phyloP scores from a whole-genome alignment of 805 yeast genomes.

The Groenewaldozyma salmanticensis region DNA sequence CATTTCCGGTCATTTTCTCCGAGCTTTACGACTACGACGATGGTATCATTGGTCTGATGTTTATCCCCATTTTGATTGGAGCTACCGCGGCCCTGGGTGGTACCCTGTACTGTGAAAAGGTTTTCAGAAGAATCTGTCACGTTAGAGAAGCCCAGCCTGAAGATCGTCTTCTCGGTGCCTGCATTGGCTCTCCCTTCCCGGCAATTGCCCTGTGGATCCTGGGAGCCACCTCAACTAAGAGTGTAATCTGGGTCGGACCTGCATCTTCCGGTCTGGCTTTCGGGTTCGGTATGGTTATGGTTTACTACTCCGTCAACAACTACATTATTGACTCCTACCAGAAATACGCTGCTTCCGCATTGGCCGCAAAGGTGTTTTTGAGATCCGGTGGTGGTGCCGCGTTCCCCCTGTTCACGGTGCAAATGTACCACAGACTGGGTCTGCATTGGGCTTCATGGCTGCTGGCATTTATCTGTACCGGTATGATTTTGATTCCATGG shows the following conservation, averaged over 20 bases:
- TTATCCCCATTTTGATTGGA: constrained; percentile 84
- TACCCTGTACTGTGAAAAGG: constrained; percentile 65
- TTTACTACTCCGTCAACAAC: constrained; percentile 64
- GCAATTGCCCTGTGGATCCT: constrained; percentile 46
- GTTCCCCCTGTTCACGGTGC: constrained; percentile 47
- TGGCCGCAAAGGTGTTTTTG: constrained; percentile 53
- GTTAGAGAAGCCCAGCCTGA: constrained; percentile 44
- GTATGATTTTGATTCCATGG: constrained; percentile 43
- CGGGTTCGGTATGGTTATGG: constrained; percentile 44
- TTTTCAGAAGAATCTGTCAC: constrained; percentile 42
- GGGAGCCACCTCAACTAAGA: constrained; percentile 48
- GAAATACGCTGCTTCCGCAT: constrained; percentile 43
- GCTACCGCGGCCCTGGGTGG: constrained; percentile 62
- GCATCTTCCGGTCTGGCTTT: constrained; percentile 47
- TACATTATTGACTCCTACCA: constrained; percentile 76
- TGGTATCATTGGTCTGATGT: constrained; percentile 75
- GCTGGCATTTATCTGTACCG: constrained; percentile 42
- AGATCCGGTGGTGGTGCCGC: constrained; percentile 55
- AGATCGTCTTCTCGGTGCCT: constrained; percentile 45
- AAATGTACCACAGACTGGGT: constrained; percentile 42
- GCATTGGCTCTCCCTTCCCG: constrained; percentile 36
- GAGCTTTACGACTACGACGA: constrained; percentile 63
- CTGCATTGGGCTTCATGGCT: constrained; percentile 46
- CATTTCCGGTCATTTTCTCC: constrained; percentile 81
- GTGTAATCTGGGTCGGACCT: constrained; percentile 43